phyloP scores from a whole-genome alignment of 202 grass and related monocot species.

The Hordeum pubiflorum region DNA sequence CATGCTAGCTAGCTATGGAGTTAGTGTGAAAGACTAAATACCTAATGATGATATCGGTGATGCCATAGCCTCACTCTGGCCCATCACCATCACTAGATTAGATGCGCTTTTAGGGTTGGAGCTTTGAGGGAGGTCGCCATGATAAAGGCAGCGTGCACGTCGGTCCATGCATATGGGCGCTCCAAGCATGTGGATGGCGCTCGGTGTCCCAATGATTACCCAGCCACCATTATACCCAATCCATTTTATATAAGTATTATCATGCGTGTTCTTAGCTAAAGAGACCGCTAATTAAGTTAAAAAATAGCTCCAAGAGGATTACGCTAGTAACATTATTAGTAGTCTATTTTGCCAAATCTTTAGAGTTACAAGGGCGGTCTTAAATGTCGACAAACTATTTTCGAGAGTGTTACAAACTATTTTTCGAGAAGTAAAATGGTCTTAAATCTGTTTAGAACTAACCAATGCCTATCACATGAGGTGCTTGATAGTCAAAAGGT shows the following conservation, averaged over 20 bases:
- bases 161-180: background rate
- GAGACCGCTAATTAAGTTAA: background rate
- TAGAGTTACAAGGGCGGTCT: too few relatives aligned
- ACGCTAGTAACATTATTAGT: too few relatives aligned
- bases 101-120: conserved; percentile 29
- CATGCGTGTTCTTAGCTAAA: background rate
- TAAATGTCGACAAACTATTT: too few relatives aligned
- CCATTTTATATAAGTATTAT: background rate
- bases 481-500: background rate
- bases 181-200: background rate
- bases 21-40: conserved; percentile 14
- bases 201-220: conserved; percentile 24
- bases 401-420: too few relatives aligned
- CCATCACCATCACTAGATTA: conserved; percentile 35
- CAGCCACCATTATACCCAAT: background rate
- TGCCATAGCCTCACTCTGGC: background rate
- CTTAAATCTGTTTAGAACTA: too few relatives aligned
- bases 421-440: too few relatives aligned
- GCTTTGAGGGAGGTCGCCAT: background rate
- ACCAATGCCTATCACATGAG: too few relatives aligned
- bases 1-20: background rate
- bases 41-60: conserved; percentile 13
- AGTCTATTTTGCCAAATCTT: too few relatives aligned
- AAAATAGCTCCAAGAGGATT: too few relatives aligned
- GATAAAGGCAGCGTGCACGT: conserved; percentile 23